Evolutionary conservation across 768 basidiomycete genomes (phyloP), one percentile per base, ranked within the genome.

Genomic region (Rossbeevera mucosa): DNA sequence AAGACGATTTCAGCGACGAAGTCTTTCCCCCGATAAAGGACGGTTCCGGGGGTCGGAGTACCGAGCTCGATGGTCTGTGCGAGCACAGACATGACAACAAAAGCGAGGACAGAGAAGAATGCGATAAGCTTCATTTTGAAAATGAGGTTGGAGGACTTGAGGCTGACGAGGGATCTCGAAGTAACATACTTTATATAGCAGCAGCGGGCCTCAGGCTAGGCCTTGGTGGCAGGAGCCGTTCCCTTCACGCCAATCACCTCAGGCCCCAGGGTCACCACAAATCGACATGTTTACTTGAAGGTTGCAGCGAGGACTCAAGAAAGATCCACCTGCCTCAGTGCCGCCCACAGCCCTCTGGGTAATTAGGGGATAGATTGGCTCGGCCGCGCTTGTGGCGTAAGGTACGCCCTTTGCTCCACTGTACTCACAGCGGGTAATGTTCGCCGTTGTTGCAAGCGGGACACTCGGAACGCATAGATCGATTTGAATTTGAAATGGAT

Each of bases 1-100:
- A 36, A 14, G 38, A 57, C 48, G 24, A 68, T 18, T 28, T 64
- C 58, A 20, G 58, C 45, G 0, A 50, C 58, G 38, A 68, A 56
- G n/a, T 30, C 46, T 31, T 62, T 5, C 12, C 67, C 67, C 14
- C 13, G 52, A 2, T 1, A 0, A 16, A 68, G 28, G 28, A 61
- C 44, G 8, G 54, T 29, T 14, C 68, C 66, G 7, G 57, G 12
- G 5, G 56, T 48, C 20, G 68, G 67, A 25, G 43, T 7, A 25
- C 62, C 64, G 7, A 70, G 50, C 31, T 57, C 49, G 8, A 68
- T 70, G 1, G 67, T 68, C 56, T 70, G 68, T 8, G 60, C 58
- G 8, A 68, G 29, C 9, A 54, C 59, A 31, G 53, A 52, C 0
- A 44, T 53, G 5, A 46, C 54, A 7, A 31, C 55, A 12, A 47